Evolutionary conservation across 2,329 filamentous ascomycete genomes (phyloP).

Genomic region (Phaeosphaeria sp.): DNA sequence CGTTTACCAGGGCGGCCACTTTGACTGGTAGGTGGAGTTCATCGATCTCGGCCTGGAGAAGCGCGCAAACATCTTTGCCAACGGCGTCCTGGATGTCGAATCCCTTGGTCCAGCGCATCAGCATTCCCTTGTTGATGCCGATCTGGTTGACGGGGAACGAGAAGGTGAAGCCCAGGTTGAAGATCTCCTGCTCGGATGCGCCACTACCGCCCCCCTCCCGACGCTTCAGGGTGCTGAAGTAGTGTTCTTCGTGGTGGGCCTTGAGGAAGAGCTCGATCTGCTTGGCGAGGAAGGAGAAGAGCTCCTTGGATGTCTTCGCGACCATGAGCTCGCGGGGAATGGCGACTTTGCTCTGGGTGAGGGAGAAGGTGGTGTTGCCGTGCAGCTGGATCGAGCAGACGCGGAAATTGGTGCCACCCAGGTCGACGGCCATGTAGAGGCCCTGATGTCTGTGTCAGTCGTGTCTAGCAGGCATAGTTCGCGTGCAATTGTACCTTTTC

Average conservation of each 20-base stretch:
- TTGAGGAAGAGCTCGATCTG: slow-evolving; percentile 90
- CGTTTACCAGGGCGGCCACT: slow-evolving; percentile 96
- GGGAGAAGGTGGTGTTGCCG: slow-evolving; percentile 92
- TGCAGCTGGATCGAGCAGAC: slow-evolving; percentile 95
- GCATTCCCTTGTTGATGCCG: slow-evolving; percentile 91
- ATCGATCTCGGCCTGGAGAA: slow-evolving; percentile 91
- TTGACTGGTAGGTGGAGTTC: slow-evolving; percentile 84
- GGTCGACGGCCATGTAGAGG: slow-evolving; percentile 92
- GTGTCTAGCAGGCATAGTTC: not conserved
- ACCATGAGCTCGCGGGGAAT: slow-evolving; percentile 92
- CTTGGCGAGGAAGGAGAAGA: slow-evolving; percentile 91
- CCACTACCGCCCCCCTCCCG: slow-evolving; percentile 67
- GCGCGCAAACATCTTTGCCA: slow-evolving; percentile 90
- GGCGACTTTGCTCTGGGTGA: slow-evolving; percentile 90
- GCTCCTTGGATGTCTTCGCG: slow-evolving; percentile 81
- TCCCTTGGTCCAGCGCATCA: slow-evolving; percentile 98
- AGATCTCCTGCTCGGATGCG: slow-evolving; percentile 73
- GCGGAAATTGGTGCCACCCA: slow-evolving; percentile 98
- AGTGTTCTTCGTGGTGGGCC: slow-evolving; percentile 87
- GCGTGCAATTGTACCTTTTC: slow-evolving; percentile 88
- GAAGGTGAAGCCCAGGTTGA: slow-evolving; percentile 98
- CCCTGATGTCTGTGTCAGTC: slow-evolving; percentile 64
- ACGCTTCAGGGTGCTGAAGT: slow-evolving; percentile 71
- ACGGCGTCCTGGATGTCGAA: slow-evolving; percentile 96
- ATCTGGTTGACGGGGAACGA: slow-evolving; percentile 95